These are phyloP conservation scores for Dioscorea dumetorum DNA, from an alignment of 106 monocot genomes.

Conservation along the genomic window DNA sequence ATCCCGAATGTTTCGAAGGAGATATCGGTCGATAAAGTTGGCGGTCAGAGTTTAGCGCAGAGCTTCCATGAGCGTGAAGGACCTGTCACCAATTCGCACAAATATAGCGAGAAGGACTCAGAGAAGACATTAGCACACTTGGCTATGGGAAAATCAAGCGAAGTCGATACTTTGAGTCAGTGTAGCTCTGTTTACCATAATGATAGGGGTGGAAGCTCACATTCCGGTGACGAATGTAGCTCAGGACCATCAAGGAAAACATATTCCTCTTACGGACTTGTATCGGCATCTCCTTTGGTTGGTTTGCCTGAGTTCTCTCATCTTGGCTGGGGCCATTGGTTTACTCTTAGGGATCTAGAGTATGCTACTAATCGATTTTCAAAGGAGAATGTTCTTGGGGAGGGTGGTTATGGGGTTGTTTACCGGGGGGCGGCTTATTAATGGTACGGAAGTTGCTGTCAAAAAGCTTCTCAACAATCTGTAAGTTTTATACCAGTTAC, in stretches of 20 bases:
- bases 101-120: constrained; percentile 33
- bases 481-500: constrained; percentile 27
- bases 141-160: constrained; percentile 42
- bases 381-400: constrained; percentile 70
- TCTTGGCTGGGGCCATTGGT: constrained; percentile 94
- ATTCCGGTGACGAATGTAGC: constrained; percentile 62
- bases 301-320: constrained; percentile 76
- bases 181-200: constrained; percentile 59
- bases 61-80: constrained; percentile 27
- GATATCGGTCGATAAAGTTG: constrained; percentile 51
- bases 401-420: constrained; percentile 85
- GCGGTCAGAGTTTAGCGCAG: constrained; percentile 11
- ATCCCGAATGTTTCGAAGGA: constrained; percentile 73
- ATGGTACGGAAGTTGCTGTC: constrained; percentile 65
- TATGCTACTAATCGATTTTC: constrained; percentile 55
- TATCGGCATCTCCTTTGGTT: constrained; percentile 63
- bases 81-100: constrained; percentile 4
- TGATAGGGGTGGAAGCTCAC: constrained; percentile 35
- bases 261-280: constrained; percentile 27
- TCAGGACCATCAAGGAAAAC: constrained; percentile 34
- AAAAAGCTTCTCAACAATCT: constrained; percentile 80
- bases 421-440: constrained; percentile 53
- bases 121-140: constrained; percentile 28
- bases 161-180: constrained; percentile 52
- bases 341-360: constrained; percentile 78